A percentile compares a stretch with the other conserved stretches of the same genome.
Conservation (phyloP, 495 filamentous ascomycete species). For the Acidiella bohemica region DNA sequence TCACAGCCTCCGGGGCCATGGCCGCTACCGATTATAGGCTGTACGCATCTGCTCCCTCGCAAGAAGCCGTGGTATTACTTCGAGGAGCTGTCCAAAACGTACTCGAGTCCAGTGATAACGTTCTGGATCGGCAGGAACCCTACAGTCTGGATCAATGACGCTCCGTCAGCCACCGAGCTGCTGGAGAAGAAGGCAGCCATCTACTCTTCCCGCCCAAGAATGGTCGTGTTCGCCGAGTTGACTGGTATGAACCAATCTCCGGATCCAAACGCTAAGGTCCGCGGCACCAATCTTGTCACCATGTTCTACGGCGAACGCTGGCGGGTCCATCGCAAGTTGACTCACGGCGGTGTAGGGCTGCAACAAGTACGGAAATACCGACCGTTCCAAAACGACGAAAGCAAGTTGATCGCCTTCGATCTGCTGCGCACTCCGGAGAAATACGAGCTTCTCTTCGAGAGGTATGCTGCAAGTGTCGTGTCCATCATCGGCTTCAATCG, state of each 20-base stretch:
- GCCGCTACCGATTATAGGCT: constrained; percentile 34
- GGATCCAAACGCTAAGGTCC: constrained; percentile 9
- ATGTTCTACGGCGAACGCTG: constrained; percentile 49
- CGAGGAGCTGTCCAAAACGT: constrained; percentile 41
- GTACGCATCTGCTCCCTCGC: constrained; percentile 45
- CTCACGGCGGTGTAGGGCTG: constrained; percentile 45
- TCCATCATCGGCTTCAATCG: constrained; percentile 34
- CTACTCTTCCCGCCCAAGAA: constrained; percentile 36
- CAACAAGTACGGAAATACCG: constrained; percentile 48
- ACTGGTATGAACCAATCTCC: constrained; percentile 36
- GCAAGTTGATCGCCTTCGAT: constrained; percentile 31
- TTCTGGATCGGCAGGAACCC: constrained; percentile 49
- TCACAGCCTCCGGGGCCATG: constrained; percentile 44
- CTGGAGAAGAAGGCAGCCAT: constrained; percentile 45
- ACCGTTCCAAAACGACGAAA: constrained; percentile 45
- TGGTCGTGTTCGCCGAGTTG: constrained; percentile 46
- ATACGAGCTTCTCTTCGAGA: constrained; percentile 32
- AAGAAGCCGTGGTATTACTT: constrained; percentile 54
- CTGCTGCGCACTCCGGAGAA: constrained; percentile 28
- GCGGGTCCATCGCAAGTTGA: constrained; percentile 48
- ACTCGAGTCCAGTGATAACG: constrained; percentile 43
- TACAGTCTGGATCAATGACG: constrained; percentile 53
- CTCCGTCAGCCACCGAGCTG: constrained; percentile 40
- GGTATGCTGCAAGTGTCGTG: constrained; percentile 35
- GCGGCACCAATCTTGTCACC: constrained; percentile 38